Evolutionary conservation across 164 flowering plant genomes (phyloP).

Genomic region (Tinospora cordifolia): DNA sequence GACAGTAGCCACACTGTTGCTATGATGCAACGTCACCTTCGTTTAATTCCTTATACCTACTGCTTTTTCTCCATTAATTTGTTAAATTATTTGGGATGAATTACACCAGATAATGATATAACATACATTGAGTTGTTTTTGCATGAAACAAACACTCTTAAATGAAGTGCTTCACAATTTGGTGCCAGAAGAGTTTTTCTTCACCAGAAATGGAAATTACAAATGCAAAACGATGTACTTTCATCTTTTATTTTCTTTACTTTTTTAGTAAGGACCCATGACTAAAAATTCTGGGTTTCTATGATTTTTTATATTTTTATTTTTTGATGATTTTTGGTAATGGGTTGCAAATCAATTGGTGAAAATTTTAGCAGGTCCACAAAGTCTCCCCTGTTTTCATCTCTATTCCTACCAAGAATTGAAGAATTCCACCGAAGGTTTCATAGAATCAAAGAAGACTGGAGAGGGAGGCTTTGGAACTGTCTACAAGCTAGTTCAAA

Average conservation of each 20-base stretch:
- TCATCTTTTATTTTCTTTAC: no score
- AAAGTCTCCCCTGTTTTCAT: constrained; percentile 8
- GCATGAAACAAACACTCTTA: not conserved
- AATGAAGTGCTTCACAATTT: not conserved
- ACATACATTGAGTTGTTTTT: no score
- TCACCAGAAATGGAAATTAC: not conserved
- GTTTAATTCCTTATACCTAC: no score
- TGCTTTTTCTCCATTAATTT: no score
- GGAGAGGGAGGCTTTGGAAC: constrained; percentile 42
- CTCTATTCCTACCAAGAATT: constrained; percentile 26
- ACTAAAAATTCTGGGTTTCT: no score
- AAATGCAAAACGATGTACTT: not conserved
- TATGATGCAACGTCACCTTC: no score
- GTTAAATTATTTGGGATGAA: no score
- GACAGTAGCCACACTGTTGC: no score
- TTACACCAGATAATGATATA: no score
- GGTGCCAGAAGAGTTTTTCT: not conserved
- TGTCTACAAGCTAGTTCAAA: constrained; percentile 35
- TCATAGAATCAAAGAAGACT: constrained; percentile 25
- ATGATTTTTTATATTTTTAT: no score
- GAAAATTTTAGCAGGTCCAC: no score
- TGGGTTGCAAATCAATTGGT: not conserved
- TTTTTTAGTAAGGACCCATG: no score
- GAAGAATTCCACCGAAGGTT: constrained; percentile 27
- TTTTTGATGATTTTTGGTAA: not conserved